Evolutionary conservation across 2,329 filamentous ascomycete genomes (phyloP).

Genomic region (Penicillium sp.): DNA sequence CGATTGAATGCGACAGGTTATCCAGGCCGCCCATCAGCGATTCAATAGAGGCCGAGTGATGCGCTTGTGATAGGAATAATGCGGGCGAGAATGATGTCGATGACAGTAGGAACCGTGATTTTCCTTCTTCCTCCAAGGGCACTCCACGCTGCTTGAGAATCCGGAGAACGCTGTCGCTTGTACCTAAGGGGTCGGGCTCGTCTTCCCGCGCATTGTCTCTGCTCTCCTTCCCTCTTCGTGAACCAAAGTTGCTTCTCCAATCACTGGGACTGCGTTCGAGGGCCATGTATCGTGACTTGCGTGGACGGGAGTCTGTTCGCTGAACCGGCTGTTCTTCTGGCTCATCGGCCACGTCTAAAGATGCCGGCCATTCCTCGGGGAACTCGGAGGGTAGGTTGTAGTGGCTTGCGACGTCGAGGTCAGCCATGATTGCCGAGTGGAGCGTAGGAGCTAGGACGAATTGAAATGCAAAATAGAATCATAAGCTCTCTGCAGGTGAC

Average conservation of each 20-base stretch:
- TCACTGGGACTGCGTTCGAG: conserved; percentile 67
- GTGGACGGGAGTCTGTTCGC: conserved; percentile 44
- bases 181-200: conserved; percentile 85
- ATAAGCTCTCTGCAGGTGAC: conserved; percentile 4
- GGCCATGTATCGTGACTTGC: conserved; percentile 71
- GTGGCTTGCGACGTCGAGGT: conserved; percentile 76
- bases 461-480: conserved; percentile 1
- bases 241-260: conserved; percentile 58
- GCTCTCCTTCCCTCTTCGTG: conserved; percentile 59
- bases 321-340: conserved; percentile 49
- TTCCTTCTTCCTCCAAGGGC: conserved; percentile 72
- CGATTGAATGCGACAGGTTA: conserved; percentile 79
- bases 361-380: conserved; percentile 76
- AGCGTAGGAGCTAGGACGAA: conserved; percentile 9
- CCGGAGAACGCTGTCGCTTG: conserved; percentile 73
- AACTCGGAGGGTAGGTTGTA: conserved; percentile 74
- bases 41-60: conserved; percentile 74
- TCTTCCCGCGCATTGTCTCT: conserved; percentile 78
- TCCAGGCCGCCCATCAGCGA: conserved; percentile 73
- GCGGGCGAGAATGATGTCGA: conserved; percentile 92
- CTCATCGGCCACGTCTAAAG: conserved; percentile 64
- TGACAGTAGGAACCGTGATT: conserved; percentile 87
- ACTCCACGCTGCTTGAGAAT: conserved; percentile 68
- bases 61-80: conserved; percentile 84
- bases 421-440: conserved; percentile 45